Base-by-base conservation (phyloP, 2,329 filamentous ascomycete species). In the Pseudogymnoascus verrucosus region DNA sequence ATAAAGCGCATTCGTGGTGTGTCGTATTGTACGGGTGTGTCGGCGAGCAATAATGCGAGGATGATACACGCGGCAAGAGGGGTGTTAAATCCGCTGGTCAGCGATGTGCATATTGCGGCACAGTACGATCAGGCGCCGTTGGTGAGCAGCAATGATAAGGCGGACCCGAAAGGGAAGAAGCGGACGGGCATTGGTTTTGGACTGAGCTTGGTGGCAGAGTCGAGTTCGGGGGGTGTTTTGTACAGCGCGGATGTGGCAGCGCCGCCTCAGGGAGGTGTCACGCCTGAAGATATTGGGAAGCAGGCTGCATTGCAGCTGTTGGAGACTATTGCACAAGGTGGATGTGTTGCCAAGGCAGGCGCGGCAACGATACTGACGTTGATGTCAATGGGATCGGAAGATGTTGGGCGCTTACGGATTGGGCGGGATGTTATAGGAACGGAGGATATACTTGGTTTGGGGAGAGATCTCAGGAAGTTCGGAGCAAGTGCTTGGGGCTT, bases 371-470 rank as follows among this genome's bases (percentile, higher is more conserved):
- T 96, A 67, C 76, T 99, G 62, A 90, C 88, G 16, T 80, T 99
- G 67, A 99, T 99, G 95, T 91, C 93, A 36, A 98, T 99, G 95
- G 95, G 95, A 0, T 91, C 89, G 0, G 95, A 98, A 74, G 95
- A 99, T 75, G 92, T 99, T 12, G 95, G 95, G 4, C 84, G 95
- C 65, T 75, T 99, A 68, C 85, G 90, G 67, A 74, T 99, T 64
- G 91, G 93, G 34, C 87, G 86, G 70, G 89, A 93, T 57, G 86
- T 97, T 0, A 77, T 98, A 54, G 93, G 87, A 0, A 89, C 87
- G 2, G 91, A 96, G 73, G 88, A 91, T 65, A 80, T 91, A 62
- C 83, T 99, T 64, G 85, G 86, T 60, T 78, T 97, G 62, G 93
- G 90, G 10, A 83, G 95, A 70, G 95, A 99, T 74, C 76, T 97